Conservation (phyloP, 2,329 filamentous ascomycete genomes). For the Sporothrix mexicana region DNA sequence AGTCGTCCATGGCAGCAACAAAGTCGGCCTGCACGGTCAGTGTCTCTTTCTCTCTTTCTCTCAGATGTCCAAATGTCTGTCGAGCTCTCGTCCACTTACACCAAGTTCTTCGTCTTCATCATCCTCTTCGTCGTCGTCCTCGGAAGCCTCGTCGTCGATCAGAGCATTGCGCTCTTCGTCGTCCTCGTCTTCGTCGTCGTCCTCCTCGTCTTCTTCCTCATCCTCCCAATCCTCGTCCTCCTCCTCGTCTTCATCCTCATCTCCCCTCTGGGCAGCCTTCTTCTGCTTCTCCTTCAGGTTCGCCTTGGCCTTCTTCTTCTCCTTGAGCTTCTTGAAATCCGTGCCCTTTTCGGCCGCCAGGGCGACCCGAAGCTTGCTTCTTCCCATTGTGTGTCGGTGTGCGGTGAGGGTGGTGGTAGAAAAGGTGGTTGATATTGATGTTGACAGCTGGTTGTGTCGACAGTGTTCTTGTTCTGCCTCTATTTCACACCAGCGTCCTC, state of each 20-base stretch:
- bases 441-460: not conserved
- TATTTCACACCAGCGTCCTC: not conserved
- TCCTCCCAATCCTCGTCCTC: slow-evolving; percentile 46
- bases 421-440: not conserved
- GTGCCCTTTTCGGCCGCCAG: slow-evolving; percentile 60
- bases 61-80: slow-evolving; percentile 35
- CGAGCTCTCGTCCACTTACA: slow-evolving; percentile 31
- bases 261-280: slow-evolving; percentile 41
- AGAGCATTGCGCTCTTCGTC: slow-evolving; percentile 41
- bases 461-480: not conserved
- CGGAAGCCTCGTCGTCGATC: slow-evolving; percentile 39
- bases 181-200: slow-evolving; percentile 46
- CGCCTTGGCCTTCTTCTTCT: slow-evolving; percentile 56
- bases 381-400: slow-evolving; percentile 35
- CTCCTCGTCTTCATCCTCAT: slow-evolving; percentile 49
- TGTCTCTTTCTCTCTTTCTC: slow-evolving; percentile 19
- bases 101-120: slow-evolving; percentile 41
- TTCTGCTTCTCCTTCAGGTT: slow-evolving; percentile 44
- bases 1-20: slow-evolving; percentile 64
- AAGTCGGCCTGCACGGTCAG: slow-evolving; percentile 51
- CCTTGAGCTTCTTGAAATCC: slow-evolving; percentile 59
- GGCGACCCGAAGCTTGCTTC: slow-evolving; percentile 59
- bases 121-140: slow-evolving; percentile 41
- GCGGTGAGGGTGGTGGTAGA: slow-evolving; percentile 2
- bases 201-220: slow-evolving; percentile 44